Conservation (phyloP, 2,329 filamentous ascomycete species). For the Bipolaris victoriae region DNA sequence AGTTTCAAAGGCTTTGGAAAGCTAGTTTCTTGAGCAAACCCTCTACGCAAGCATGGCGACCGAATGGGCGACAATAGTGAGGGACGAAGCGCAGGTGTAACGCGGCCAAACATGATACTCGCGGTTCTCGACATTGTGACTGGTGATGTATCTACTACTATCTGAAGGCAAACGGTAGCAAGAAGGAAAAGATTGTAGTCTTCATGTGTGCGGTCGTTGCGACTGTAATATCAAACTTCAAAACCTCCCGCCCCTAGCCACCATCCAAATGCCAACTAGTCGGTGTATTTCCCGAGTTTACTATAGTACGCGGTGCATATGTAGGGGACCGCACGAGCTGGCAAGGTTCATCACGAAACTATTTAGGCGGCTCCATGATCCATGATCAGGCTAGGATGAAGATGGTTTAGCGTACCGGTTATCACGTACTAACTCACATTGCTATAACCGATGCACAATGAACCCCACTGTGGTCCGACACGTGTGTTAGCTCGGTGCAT, state of each 20-base stretch:
- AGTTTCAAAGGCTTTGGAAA: slow-evolving; percentile 10
- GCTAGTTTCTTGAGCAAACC: slow-evolving; percentile 11
- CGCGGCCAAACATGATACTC: slow-evolving; percentile 1
- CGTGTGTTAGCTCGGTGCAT: slow-evolving; percentile 2
- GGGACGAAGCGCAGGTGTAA: neutral
- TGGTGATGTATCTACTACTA: neutral
- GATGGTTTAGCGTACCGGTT: neutral
- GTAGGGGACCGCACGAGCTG: too few relatives aligned
- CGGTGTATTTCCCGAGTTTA: too few relatives aligned
- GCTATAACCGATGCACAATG: neutral
- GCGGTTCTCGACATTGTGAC: slow-evolving; percentile 10
- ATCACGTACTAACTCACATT: neutral
- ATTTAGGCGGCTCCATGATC: too few relatives aligned
- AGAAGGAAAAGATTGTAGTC: neutral
- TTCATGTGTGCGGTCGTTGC: neutral
- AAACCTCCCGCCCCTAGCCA: neutral
- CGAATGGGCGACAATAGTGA: neutral
- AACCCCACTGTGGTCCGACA: neutral
- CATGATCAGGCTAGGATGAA: neutral
- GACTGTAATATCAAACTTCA: slow-evolving; percentile 4
- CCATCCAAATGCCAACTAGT: too few relatives aligned
- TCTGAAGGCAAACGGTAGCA: neutral
- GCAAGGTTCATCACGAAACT: too few relatives aligned
- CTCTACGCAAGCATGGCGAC: slow-evolving; percentile 8
- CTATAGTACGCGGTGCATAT: too few relatives aligned